Base-by-base conservation (phyloP, 495 filamentous ascomycete genomes). In the Xylaria grammica region DNA sequence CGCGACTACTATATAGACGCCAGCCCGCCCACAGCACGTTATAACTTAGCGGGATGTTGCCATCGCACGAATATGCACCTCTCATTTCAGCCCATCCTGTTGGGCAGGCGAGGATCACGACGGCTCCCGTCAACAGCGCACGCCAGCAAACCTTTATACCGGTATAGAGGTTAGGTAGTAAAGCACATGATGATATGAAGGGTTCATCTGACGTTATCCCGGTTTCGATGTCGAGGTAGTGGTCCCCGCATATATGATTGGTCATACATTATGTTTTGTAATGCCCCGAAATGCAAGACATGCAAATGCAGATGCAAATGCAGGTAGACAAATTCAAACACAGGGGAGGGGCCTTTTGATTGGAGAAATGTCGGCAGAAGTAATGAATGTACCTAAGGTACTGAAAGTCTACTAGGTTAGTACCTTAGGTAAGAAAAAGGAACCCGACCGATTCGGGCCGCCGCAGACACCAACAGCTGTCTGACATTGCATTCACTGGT, bases 201-300 rank as follows among this genome's bases (percentile, higher is more conserved):
- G 42, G n/a, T 32, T 15, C 56, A 24, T 59, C 56, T 59, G 56
- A 48, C 56, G 56, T 59, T 59, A 59, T 59, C 40, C 34, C n/a
- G n/a, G n/a, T 30, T 60, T 10, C 49, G 26, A 4, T 8, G 7
- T 60, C 26, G n/a, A 52, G 13, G 34, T n/a, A 32, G 22, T 27
- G 45, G 26, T 30, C 9, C 48, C 32, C 32, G 3, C 42, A 34
- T 63, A 53, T 53, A 52, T 54, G 32, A 52, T 52, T 61, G 45
- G 58, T 30, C 46, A 61, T 52, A 10, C 29, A 32, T 11, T 51
- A 10, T 40, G 46, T 11, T 51, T 38, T 52, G 0, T 15, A n/a
- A 61, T 52, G 45, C 22, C 27, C 40, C 26, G 4, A 24, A 40
- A 40, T 61, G 58, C 58, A 61, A 40, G 58, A 42, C 46, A 60